These are phyloP conservation scores for Fusarium fracticaudum DNA, from an alignment of 2,329 filamentous ascomycete species.

Conservation along the genomic window DNA sequence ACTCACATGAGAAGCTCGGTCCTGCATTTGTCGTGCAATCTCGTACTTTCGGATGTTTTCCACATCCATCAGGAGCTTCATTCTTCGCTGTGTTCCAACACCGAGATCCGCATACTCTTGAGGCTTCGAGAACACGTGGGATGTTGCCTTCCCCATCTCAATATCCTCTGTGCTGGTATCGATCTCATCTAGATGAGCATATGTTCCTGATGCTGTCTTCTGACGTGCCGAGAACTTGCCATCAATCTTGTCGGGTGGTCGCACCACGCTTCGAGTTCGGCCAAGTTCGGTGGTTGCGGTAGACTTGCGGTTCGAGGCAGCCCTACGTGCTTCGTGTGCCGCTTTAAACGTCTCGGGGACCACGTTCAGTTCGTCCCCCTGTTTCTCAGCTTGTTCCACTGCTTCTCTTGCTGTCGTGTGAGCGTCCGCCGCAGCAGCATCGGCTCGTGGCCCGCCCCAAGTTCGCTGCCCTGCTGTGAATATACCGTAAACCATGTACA, in stretches of 20 bases:
- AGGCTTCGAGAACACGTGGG: background rate
- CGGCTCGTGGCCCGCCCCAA: slow-evolving; percentile 93
- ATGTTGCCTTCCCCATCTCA: slow-evolving; percentile 17
- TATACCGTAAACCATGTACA: slow-evolving; percentile 97
- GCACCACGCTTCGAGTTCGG: slow-evolving; percentile 67
- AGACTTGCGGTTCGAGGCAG: slow-evolving; percentile 44
- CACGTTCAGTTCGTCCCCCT: slow-evolving; percentile 89
- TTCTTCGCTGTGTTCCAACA: slow-evolving; percentile 72
- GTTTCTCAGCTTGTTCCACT: slow-evolving; percentile 80
- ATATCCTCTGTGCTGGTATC: slow-evolving; percentile 44
- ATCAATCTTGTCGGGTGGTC: slow-evolving; percentile 78
- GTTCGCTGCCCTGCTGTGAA: slow-evolving; percentile 94
- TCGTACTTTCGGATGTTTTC: slow-evolving; percentile 81
- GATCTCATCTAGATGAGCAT: slow-evolving; percentile 73
- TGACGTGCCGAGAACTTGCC: slow-evolving; percentile 81
- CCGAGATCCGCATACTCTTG: slow-evolving; percentile 69
- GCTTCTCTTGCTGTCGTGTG: slow-evolving; percentile 82
- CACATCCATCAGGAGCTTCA: slow-evolving; percentile 81
- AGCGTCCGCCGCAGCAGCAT: slow-evolving; percentile 82
- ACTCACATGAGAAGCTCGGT: background rate
- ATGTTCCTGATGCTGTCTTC: slow-evolving; percentile 73
- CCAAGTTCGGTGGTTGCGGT: slow-evolving; percentile 49
- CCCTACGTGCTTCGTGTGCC: slow-evolving; percentile 60
- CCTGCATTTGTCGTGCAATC: slow-evolving; percentile 59
- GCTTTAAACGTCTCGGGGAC: slow-evolving; percentile 85